Base-by-base conservation (phyloP, 768 basidiomycete species). In the Daedalea quercina region DNA sequence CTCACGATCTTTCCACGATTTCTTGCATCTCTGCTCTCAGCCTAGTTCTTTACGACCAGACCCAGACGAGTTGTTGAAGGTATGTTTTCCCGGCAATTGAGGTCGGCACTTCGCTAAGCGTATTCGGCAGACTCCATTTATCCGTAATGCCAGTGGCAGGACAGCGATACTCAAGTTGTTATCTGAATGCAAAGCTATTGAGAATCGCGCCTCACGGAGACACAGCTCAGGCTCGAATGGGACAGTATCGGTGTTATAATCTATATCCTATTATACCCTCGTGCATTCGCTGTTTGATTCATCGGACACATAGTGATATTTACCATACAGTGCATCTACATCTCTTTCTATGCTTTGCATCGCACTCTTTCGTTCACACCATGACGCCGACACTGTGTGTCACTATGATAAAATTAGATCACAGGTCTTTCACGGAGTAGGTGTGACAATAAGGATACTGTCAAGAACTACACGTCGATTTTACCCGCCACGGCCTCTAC, bases 401-500 rank as follows among this genome's bases (percentile, higher is more conserved):
- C 37, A 3, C 6, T 40, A 40, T 15, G 15, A 15, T 17, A 6
- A 40, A 15, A 40, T 4, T 31, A 31, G 28, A 31, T 6, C 11
- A 11, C 28, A 31, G 28, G 4, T 31, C 6, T 31, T 31, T 31
- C 6, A 31, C 28, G 4, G 28, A 11, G n/a, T n/a, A 4, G 11
- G 28, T 11, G 11, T 31, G 28, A 31, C 28, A 31, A n/a, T 11
- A 31, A 31, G 28, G 11, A 11, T 31, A 31, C 28, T 6, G 28
- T 31, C 11, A 11, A 44, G 3, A 11, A 6, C 25, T 40, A 63
- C 45, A 60, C 69, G 52, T 63, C 67, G 28, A 76, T 72, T 37
- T 75, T 84, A 11, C 88, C 88, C 55, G 84, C 84, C 58, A 85
- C 76, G 57, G 70, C 77, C 69, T 90, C 87, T 44, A 90, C 81